These are phyloP conservation scores for Excoecaria cochinchinensis DNA, from an alignment of 345 rosid species.

Conservation along the genomic window DNA sequence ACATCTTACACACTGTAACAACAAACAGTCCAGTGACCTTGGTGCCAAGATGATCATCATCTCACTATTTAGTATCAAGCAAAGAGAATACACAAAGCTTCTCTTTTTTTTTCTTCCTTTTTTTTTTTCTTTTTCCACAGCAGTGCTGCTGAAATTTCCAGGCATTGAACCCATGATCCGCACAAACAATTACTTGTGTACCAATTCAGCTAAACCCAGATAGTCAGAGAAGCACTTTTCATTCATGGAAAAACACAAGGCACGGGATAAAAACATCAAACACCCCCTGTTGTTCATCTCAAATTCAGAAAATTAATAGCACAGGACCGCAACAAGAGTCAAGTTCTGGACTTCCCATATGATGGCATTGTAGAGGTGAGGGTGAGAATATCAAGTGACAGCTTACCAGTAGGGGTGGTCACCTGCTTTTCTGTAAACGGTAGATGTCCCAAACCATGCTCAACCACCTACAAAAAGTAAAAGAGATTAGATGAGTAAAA, in stretches of 20 bases:
- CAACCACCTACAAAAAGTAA: conserved; percentile 68
- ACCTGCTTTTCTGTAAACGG: conserved; percentile 98
- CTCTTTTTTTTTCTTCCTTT: not conserved
- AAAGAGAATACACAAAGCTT: not conserved
- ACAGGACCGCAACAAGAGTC: not conserved
- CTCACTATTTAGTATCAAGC: not conserved
- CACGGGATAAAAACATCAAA: not conserved
- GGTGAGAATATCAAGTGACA: conserved; percentile 6
- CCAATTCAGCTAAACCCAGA: not conserved
- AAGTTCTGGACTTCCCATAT: not conserved
- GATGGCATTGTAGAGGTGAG: not conserved
- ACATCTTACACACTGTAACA: not conserved
- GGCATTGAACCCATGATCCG: too few relatives aligned
- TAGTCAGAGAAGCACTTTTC: not conserved
- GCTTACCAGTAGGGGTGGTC: conserved; percentile 91
- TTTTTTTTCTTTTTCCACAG: too few relatives aligned
- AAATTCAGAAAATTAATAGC: not conserved
- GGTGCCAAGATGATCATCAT: not conserved
- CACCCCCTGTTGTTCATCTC: not conserved
- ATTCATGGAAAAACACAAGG: not conserved
- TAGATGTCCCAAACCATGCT: conserved; percentile 96
- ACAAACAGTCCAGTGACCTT: not conserved
- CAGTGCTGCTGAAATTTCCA: too few relatives aligned
- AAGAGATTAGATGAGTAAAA: conserved; percentile 12
- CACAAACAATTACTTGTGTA: not conserved